Percentiles rank a stretch among this genome's conserved stretches.
Conservation (phyloP, 2,329 filamentous ascomycete genomes). For the Cryphonectria nitschkei region DNA sequence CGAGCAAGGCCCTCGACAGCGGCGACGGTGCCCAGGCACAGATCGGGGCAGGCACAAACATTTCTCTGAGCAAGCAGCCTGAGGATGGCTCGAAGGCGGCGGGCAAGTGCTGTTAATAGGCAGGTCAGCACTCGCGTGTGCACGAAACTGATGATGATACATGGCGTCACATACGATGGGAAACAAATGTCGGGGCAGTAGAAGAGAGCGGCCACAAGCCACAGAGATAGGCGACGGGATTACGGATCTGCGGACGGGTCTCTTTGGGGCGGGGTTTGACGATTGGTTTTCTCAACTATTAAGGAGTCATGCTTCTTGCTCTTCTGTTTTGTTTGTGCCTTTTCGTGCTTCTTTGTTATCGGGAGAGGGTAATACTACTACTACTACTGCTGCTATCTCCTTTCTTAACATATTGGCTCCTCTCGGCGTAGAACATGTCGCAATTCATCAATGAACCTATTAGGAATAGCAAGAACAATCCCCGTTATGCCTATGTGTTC, state of each 20-base stretch:
- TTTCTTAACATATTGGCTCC: slow-evolving; percentile 1
- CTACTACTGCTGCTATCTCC: neutral
- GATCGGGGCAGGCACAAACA: slow-evolving; percentile 78
- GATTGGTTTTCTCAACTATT: slow-evolving; percentile 29
- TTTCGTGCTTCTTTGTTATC: slow-evolving; percentile 19
- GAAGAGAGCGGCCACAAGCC: slow-evolving; percentile 27
- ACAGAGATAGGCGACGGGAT: slow-evolving; percentile 26
- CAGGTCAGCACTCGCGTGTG: slow-evolving; percentile 32
- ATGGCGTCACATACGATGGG: slow-evolving; percentile 38
- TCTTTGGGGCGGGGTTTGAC: slow-evolving; percentile 28
- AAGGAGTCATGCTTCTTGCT: slow-evolving; percentile 33
- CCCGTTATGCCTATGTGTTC: neutral
- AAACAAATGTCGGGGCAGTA: slow-evolving; percentile 31
- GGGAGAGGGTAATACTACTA: neutral
- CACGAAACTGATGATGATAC: slow-evolving; percentile 40
- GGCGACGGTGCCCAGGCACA: slow-evolving; percentile 81
- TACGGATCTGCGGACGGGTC: slow-evolving; percentile 27
- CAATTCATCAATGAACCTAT: slow-evolving; percentile 16
- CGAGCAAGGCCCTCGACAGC: slow-evolving; percentile 93
- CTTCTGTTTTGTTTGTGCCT: slow-evolving; percentile 26
- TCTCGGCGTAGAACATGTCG: slow-evolving; percentile 8
- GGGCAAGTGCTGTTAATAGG: slow-evolving; percentile 76
- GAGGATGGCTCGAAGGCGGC: slow-evolving; percentile 76
- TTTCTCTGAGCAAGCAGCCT: slow-evolving; percentile 84
- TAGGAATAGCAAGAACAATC: slow-evolving; percentile 14